These are phyloP conservation scores for Phyllosticta citribraziliensis DNA, from an alignment of 2,329 filamentous ascomycete species.

Conservation along the genomic window DNA sequence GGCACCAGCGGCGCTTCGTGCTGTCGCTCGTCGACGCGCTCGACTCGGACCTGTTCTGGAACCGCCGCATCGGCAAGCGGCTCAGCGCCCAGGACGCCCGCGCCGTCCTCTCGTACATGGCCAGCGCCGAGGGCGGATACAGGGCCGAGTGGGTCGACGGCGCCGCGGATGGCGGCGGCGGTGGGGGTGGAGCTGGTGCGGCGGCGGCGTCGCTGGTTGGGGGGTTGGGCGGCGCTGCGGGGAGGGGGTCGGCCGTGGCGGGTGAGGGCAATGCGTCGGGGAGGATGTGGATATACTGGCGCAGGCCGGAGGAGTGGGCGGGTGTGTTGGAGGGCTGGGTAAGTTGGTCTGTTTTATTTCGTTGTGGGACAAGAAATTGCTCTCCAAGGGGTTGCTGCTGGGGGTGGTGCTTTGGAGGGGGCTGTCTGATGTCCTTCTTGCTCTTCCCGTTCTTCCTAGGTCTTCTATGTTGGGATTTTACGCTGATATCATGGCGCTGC, in stretches of 20 bases:
- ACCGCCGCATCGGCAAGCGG: constrained; percentile 32
- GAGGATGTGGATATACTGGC: constrained; percentile 70
- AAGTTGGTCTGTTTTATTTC: background rate
- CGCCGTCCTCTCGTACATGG: constrained; percentile 48
- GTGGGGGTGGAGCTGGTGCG: background rate
- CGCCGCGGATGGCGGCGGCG: background rate
- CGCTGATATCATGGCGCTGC: too few relatives aligned
- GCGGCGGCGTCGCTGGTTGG: constrained; percentile 10
- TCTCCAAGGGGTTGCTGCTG: background rate
- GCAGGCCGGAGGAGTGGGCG: constrained; percentile 84
- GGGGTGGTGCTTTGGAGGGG: background rate
- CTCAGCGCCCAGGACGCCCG: constrained; percentile 45
- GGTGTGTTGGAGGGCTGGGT: constrained; percentile 61
- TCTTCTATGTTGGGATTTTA: too few relatives aligned
- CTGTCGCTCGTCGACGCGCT: constrained; percentile 57
- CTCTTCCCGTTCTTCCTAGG: too few relatives aligned
- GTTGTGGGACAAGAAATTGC: background rate
- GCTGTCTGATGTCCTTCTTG: background rate
- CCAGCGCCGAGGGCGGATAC: constrained; percentile 39
- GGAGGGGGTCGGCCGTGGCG: constrained; percentile 7
- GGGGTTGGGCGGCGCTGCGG: constrained; percentile 7
- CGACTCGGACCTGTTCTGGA: constrained; percentile 49
- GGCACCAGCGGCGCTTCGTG: constrained; percentile 64
- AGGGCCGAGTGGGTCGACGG: constrained; percentile 54
- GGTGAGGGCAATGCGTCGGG: constrained; percentile 18